Conservation (phyloP, 2,329 filamentous ascomycete genomes). For the Phaeoacremonium minimum region DNA sequence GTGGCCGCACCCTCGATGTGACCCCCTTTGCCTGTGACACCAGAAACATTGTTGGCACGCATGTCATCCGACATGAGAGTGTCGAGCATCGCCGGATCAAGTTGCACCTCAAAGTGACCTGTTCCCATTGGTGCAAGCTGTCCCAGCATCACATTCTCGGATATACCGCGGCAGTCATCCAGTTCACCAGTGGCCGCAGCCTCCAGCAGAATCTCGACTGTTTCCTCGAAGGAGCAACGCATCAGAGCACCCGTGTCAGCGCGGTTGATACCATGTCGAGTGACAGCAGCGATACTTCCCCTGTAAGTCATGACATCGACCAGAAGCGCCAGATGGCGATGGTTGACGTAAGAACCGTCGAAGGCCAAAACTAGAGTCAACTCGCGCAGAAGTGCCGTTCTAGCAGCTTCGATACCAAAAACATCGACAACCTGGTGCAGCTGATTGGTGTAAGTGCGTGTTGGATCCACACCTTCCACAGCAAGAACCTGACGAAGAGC, state of each 20-base stretch:
- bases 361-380: slow-evolving; percentile 92
- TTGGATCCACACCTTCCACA: slow-evolving; percentile 83
- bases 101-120: slow-evolving; percentile 87
- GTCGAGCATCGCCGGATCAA: slow-evolving; percentile 93
- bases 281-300: slow-evolving; percentile 91
- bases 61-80: slow-evolving; percentile 92
- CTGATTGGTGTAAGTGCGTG: slow-evolving; percentile 88
- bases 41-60: slow-evolving; percentile 75
- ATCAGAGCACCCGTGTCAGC: slow-evolving; percentile 97
- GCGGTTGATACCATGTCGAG: slow-evolving; percentile 96
- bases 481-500: slow-evolving; percentile 78
- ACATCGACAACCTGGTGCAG: slow-evolving; percentile 92
- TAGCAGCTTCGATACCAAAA: slow-evolving; percentile 93
- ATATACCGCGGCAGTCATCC: slow-evolving; percentile 96
- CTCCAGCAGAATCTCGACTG: slow-evolving; percentile 95
- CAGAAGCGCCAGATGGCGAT: slow-evolving; percentile 90
- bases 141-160: slow-evolving; percentile 97
- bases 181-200: slow-evolving; percentile 92
- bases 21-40: slow-evolving; percentile 70
- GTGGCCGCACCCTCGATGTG: slow-evolving; percentile 82
- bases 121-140: slow-evolving; percentile 97
- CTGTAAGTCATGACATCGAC: slow-evolving; percentile 98
- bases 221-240: slow-evolving; percentile 99
- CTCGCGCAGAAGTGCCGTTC: slow-evolving; percentile 81
- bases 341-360: slow-evolving; percentile 98